Base-by-base conservation (phyloP, 148 eudicot species). In the Fallopia convolvulus region DNA sequence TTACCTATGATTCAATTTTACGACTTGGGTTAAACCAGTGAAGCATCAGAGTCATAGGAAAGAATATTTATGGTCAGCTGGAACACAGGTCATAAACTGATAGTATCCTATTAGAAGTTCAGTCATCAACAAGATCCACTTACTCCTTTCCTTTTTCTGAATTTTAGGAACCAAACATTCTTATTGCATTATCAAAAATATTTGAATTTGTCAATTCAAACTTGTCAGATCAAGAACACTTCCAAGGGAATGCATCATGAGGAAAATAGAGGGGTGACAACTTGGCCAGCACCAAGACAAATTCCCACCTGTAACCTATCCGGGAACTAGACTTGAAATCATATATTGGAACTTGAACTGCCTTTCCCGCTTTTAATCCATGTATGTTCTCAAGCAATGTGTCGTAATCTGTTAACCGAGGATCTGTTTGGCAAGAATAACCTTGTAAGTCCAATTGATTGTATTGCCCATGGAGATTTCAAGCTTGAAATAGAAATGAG, bases 291-390 rank as follows among this genome's bases (percentile, higher is more conserved):
- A 48, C 12, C n/a, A 6, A 65, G 60, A 77, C 46, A 48, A 49
- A 46, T 66, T 0, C 76, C 42, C 48, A 95, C 98, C 97, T 96
- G 92, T 91, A 93, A 81, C 99, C 99, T 63, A 78, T 78, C 33
- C 99, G 90, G 68, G 92, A 86, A 84, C 99, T 96, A 77, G 98
- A 80, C 81, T 93, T 91, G 80, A 93, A 96, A 86, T 96, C 98
- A 83, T 96, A 96, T 70, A 93, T 77, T 33, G 99, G 99, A 82
- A 91, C 97, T 79, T 96, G 88, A 76, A 91, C 91, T 75, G 99
- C 75, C 71, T 83, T 89, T 80, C 99, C 98, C 76, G 82, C 90
- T 83, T 82, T 93, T 53, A 93, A 76, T 63, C 87, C 94, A 80
- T 74, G 85, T 74, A 96, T 87, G 81, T 96, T 96, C 80, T 91